These are phyloP conservation scores for Colletotrichum salicis DNA, from an alignment of 2,329 filamentous ascomycete genomes.

Conservation along the genomic window DNA sequence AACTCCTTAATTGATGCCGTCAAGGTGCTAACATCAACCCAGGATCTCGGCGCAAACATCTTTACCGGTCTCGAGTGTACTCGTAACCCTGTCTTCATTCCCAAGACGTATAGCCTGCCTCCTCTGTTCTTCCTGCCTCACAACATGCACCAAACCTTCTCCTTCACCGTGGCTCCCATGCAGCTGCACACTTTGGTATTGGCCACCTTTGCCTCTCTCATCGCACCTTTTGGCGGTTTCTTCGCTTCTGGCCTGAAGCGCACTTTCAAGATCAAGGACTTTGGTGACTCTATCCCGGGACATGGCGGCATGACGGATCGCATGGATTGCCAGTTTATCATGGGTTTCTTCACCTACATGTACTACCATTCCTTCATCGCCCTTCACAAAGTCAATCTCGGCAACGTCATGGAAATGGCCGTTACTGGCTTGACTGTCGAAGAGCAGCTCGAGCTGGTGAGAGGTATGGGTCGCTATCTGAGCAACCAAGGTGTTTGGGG, in stretches of 20 bases:
- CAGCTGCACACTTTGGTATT: slow-evolving; percentile 93
- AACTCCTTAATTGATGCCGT: neutral
- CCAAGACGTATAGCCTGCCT: slow-evolving; percentile 78
- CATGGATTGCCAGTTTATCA: slow-evolving; percentile 99
- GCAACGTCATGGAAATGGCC: slow-evolving; percentile 87
- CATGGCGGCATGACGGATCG: slow-evolving; percentile 98
- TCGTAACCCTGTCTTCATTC: slow-evolving; percentile 90
- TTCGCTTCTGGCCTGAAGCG: slow-evolving; percentile 98
- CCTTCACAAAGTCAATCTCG: slow-evolving; percentile 84
- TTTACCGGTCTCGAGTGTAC: slow-evolving; percentile 90
- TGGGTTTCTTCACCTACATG: slow-evolving; percentile 98
- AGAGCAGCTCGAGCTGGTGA: slow-evolving; percentile 87
- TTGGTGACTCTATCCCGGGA: slow-evolving; percentile 96
- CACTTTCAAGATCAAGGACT: slow-evolving; percentile 99
- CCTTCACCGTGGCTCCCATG: slow-evolving; percentile 84
- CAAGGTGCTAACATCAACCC: slow-evolving; percentile 38
- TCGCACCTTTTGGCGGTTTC: slow-evolving; percentile 97
- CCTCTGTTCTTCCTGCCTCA: slow-evolving; percentile 77
- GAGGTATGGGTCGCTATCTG: slow-evolving; percentile 71
- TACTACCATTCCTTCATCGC: slow-evolving; percentile 99
- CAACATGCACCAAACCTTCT: slow-evolving; percentile 58
- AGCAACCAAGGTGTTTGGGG: slow-evolving; percentile 69
- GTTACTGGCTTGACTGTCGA: slow-evolving; percentile 89
- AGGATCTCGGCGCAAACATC: slow-evolving; percentile 91
- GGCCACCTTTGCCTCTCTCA: slow-evolving; percentile 93